Percentiles rank a stretch among this genome's conserved stretches.
Conservation (phyloP, 2,329 filamentous ascomycete genomes). For the Fusarium tuaranense region DNA sequence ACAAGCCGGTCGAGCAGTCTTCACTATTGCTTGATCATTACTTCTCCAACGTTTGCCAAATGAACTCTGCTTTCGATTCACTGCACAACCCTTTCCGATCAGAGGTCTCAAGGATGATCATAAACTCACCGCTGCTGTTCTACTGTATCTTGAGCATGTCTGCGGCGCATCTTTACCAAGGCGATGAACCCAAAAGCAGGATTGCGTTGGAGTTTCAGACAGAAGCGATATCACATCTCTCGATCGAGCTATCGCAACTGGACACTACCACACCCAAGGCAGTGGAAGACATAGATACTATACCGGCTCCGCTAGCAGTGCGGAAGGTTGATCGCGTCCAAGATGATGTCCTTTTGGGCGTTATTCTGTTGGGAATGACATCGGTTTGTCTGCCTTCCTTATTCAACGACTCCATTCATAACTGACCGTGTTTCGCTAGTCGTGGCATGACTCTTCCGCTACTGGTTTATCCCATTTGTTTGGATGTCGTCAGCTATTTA, state of each 20-base stretch:
- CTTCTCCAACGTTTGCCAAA: conserved; percentile 20
- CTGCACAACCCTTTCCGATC: conserved; percentile 28
- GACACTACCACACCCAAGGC: neutral
- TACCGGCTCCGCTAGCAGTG: neutral
- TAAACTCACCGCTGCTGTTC: conserved; percentile 13
- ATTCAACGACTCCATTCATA: no score
- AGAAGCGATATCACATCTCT: conserved; percentile 23
- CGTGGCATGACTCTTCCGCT: conserved; percentile 26
- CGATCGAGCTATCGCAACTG: neutral
- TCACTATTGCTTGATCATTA: conserved; percentile 25
- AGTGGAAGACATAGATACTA: neutral
- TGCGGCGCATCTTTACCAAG: conserved; percentile 28
- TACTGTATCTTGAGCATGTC: conserved; percentile 31
- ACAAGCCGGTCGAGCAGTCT: neutral
- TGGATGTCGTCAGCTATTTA: conserved; percentile 24
- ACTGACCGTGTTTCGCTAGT: neutral
- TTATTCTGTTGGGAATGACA: conserved; percentile 34
- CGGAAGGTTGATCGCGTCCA: neutral
- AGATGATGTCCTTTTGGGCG: conserved; percentile 20
- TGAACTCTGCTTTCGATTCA: conserved; percentile 29
- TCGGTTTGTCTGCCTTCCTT: conserved; percentile 10
- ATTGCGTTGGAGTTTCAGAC: conserved; percentile 25
- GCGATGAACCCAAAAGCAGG: neutral
- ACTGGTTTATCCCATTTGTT: conserved; percentile 20
- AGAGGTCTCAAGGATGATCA: conserved; percentile 19